phyloP scores from a whole-genome alignment of 176 grass and related monocot genomes.

The Oryza glumipatula region DNA sequence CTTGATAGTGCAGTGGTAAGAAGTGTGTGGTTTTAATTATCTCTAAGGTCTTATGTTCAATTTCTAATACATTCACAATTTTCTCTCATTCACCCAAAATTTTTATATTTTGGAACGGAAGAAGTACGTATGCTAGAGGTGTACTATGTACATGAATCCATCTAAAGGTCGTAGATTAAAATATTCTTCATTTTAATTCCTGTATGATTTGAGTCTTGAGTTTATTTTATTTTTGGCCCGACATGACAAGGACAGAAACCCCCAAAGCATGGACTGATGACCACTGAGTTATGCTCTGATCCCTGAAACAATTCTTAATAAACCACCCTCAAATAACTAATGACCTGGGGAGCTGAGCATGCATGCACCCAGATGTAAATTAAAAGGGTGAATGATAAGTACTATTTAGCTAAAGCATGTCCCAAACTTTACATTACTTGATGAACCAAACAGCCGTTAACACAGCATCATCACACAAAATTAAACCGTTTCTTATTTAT shows the following conservation, averaged over 20 bases:
- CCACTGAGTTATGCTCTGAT: neutral
- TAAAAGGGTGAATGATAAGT: neutral
- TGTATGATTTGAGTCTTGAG: neutral
- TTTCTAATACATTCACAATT: too few relatives aligned
- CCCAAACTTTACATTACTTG: neutral
- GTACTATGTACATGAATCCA: neutral
- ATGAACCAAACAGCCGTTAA: slow-evolving; percentile 16
- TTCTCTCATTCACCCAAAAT: too few relatives aligned
- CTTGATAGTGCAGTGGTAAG: too few relatives aligned
- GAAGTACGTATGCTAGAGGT: neutral
- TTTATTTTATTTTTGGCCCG: neutral
- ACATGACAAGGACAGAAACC: slow-evolving; percentile 7
- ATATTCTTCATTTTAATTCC: neutral
- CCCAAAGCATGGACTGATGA: neutral
- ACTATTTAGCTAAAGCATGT: neutral
- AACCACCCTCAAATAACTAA: slow-evolving; percentile 31
- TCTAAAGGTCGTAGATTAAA: neutral
- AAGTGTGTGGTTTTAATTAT: too few relatives aligned
- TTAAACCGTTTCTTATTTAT: neutral
- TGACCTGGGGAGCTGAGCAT: neutral
- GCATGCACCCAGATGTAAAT: neutral
- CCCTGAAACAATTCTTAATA: neutral
- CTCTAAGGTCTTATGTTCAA: too few relatives aligned
- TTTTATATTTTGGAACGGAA: too few relatives aligned
- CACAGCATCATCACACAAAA: neutral